These are phyloP conservation scores for Sordaria brevicollis DNA, from an alignment of 495 filamentous ascomycete species.

Conservation along the genomic window DNA sequence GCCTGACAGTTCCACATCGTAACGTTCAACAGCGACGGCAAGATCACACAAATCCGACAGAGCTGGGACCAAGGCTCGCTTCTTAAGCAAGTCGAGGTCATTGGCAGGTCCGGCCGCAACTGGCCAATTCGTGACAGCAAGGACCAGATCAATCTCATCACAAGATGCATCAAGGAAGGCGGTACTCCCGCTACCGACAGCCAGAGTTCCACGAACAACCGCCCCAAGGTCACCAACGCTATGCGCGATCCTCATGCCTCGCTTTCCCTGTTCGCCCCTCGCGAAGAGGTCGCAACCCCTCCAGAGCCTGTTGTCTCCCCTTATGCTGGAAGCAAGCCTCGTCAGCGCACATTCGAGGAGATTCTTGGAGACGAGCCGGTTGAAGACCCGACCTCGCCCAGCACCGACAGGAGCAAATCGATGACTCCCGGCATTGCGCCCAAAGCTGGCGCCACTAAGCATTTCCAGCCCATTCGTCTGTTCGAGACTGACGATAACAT, in stretches of 20 bases:
- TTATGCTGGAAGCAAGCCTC: conserved; percentile 34
- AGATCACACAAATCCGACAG: conserved; percentile 76
- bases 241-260: conserved; percentile 64
- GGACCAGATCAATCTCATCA: conserved; percentile 71
- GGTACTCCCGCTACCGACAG: conserved; percentile 10
- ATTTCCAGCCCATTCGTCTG: conserved; percentile 58
- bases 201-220: conserved; percentile 24
- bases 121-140: conserved; percentile 91
- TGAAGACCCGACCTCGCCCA: conserved; percentile 34
- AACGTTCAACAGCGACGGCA: conserved; percentile 60
- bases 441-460: conserved; percentile 59
- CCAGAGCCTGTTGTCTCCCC: conserved; percentile 42
- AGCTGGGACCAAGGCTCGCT: conserved; percentile 94
- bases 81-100: conserved; percentile 86
- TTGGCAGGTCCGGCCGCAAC: conserved; percentile 74
- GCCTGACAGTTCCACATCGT: conserved; percentile 73
- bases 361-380: conserved; percentile 37
- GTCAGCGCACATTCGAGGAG: conserved; percentile 42
- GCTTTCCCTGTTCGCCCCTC: conserved; percentile 58
- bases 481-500: conserved; percentile 50
- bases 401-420: conserved; percentile 32
- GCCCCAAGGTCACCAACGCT: conserved; percentile 38
- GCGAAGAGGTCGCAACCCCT: conserved; percentile 41
- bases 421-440: conserved; percentile 38
- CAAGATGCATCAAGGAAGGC: conserved; percentile 35